phyloP scores from a whole-genome alignment of 176 grass and related monocot species.

The Puccinellia tenuiflora region DNA sequence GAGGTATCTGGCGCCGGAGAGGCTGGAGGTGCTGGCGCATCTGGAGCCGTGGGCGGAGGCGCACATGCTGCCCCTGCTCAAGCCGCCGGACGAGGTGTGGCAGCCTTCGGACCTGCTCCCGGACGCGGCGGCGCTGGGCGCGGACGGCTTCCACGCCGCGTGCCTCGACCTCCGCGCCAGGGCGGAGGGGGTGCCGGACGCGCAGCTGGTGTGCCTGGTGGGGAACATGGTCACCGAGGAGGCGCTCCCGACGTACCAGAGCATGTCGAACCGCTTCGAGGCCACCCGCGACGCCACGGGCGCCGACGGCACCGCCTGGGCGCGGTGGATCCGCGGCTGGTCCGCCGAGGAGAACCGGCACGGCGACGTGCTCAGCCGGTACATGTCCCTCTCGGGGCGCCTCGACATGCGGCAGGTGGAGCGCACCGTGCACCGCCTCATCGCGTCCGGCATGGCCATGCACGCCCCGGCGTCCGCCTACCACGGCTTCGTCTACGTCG shows the following conservation, averaged over 20 bases:
- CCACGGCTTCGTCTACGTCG: constrained; percentile 72
- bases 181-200: constrained; percentile 44
- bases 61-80: constrained; percentile 64
- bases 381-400: constrained; percentile 84
- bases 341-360: constrained; percentile 93
- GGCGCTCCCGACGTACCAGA: constrained; percentile 86
- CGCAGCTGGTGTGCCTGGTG: constrained; percentile 58
- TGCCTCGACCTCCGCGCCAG: constrained; percentile 40
- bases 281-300: constrained; percentile 63
- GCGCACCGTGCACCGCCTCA: constrained; percentile 66
- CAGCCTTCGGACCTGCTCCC: constrained; percentile 80
- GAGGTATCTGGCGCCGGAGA: constrained; percentile 52
- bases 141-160: constrained; percentile 53
- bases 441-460: constrained; percentile 53
- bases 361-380: constrained; percentile 74
- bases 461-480: constrained; percentile 37
- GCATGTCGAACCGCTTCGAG: constrained; percentile 67
- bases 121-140: constrained; percentile 36
- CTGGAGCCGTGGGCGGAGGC: constrained; percentile 68
- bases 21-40: constrained; percentile 49
- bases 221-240: constrained; percentile 93
- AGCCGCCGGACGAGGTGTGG: constrained; percentile 54
- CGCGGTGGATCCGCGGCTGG: constrained; percentile 75
- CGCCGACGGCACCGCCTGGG: constrained; percentile 59
- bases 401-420: constrained; percentile 75